These are phyloP conservation scores for Leersia perrieri DNA, from an alignment of 176 grass and related monocot genomes.

Conservation along the genomic window DNA sequence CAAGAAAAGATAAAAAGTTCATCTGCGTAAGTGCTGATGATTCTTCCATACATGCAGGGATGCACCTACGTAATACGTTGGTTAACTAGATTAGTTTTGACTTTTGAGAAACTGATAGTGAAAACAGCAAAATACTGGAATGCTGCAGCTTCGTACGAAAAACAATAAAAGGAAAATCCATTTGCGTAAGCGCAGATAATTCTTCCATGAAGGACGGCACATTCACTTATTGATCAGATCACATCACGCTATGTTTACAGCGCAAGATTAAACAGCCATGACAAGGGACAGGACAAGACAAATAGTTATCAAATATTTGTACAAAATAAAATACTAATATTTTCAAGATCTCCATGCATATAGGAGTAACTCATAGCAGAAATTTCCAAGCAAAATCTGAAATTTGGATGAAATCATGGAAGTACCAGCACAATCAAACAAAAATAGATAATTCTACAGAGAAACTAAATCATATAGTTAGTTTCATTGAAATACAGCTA, in stretches of 20 bases:
- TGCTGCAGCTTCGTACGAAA: background rate
- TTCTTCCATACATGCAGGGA: background rate
- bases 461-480: background rate
- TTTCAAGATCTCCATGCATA: background rate
- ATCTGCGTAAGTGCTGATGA: background rate
- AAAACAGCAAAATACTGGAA: background rate
- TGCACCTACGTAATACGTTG: background rate
- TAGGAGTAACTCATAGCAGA: background rate
- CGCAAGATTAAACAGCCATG: conserved; percentile 15
- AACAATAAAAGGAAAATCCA: background rate
- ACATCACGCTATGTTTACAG: background rate
- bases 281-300: background rate
- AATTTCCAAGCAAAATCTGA: background rate
- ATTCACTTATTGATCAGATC: background rate
- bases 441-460: background rate
- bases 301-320: too few relatives aligned
- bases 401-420: background rate
- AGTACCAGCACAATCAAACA: background rate
- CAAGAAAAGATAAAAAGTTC: background rate
- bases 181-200: background rate
- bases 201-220: background rate
- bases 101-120: background rate
- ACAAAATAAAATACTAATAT: background rate
- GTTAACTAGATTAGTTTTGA: background rate
- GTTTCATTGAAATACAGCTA: background rate